Evolutionary conservation across 2,329 filamentous ascomycete genomes (phyloP).

Genomic region (Venturia asperata): DNA sequence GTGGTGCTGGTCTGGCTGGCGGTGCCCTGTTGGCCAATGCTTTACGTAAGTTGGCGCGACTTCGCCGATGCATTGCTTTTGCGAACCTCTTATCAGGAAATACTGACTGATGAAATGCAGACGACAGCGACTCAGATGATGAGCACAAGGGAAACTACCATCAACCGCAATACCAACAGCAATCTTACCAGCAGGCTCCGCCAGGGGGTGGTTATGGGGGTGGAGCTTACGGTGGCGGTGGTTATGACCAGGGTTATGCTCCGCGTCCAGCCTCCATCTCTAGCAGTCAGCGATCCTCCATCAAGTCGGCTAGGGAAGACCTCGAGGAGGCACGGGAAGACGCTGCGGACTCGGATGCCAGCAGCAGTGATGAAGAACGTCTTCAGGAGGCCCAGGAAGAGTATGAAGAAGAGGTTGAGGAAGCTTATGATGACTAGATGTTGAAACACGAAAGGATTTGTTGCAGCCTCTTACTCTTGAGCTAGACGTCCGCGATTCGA

Average conservation of each 20-base stretch:
- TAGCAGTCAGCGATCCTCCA: background rate
- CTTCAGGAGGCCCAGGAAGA: constrained; percentile 48
- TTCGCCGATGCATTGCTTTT: background rate
- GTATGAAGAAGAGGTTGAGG: constrained; percentile 42
- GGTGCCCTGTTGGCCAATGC: constrained; percentile 52
- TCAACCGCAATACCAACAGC: constrained; percentile 20
- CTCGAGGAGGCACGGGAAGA: constrained; percentile 26
- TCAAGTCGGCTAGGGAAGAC: constrained; percentile 19
- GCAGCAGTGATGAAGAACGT: constrained; percentile 47
- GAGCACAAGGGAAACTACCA: constrained; percentile 23
- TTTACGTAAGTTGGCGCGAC: constrained; percentile 41
- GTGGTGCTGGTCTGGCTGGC: constrained; percentile 52
- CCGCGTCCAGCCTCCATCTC: background rate
- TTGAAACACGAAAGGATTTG: background rate
- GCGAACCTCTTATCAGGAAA: background rate
- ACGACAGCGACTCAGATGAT: constrained; percentile 31
- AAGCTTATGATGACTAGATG: constrained; percentile 25
- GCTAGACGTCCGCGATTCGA: background rate
- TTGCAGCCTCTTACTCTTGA: background rate
- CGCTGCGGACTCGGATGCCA: constrained; percentile 37
- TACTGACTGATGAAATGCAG: constrained; percentile 22
- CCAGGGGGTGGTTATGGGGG: background rate
- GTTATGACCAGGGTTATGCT: constrained; percentile 17
- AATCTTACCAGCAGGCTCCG: background rate
- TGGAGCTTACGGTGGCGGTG: background rate